Conservation (phyloP, 345 rosid genomes). For the Stellera chamaejasme region DNA sequence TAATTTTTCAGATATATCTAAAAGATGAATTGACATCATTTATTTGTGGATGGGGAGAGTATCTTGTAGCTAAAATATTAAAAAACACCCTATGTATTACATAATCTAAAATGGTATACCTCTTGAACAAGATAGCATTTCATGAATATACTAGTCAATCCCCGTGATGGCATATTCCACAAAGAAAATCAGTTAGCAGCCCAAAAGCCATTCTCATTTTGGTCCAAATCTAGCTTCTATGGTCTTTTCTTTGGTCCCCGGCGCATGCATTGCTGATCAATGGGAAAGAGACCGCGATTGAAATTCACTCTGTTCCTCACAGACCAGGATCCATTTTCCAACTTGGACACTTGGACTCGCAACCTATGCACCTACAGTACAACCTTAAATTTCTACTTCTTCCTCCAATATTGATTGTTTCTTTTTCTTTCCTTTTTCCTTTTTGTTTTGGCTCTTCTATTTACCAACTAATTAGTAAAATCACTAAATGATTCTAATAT, state of each 20-base stretch:
- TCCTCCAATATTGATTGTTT: not conserved
- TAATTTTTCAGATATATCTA: too few relatives aligned
- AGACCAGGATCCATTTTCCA: not conserved
- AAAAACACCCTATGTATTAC: too few relatives aligned
- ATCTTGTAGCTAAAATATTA: too few relatives aligned
- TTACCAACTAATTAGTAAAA: too few relatives aligned
- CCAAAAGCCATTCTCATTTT: not conserved
- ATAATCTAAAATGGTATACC: not conserved
- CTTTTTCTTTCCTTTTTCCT: too few relatives aligned
- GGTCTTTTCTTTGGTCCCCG: constrained; percentile 11
- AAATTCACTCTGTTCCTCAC: not conserved
- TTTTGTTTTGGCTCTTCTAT: too few relatives aligned
- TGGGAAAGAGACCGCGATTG: not conserved
- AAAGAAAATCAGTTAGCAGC: too few relatives aligned
- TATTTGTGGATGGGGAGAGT: too few relatives aligned
- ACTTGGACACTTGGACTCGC: constrained; percentile 28
- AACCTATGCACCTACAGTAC: not conserved
- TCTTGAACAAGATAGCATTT: not conserved
- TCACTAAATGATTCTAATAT: too few relatives aligned
- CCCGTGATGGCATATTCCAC: too few relatives aligned
- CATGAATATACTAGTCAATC: not conserved
- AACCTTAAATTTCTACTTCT: not conserved
- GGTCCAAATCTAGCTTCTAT: not conserved
- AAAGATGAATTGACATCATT: too few relatives aligned
- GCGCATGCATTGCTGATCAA: not conserved